These are phyloP conservation scores for Psophocarpus tetragonolobus DNA, from an alignment of 306 rosid genomes.

Conservation along the genomic window DNA sequence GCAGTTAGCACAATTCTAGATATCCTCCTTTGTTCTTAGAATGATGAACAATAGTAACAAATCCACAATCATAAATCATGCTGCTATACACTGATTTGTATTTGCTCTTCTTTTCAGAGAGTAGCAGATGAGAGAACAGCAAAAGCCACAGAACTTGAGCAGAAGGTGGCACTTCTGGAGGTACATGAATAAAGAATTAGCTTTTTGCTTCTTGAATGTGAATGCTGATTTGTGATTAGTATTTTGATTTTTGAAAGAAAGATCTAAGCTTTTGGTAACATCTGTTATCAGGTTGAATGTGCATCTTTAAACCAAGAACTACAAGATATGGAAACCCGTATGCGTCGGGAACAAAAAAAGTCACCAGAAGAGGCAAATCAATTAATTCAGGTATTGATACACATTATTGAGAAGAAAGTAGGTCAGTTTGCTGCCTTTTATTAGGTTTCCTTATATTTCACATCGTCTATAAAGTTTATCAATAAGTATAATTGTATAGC, in stretches of 20 bases:
- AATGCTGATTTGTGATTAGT: not conserved
- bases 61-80: not conserved
- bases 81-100: slow-evolving; percentile 28
- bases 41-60: not conserved
- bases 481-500: not conserved
- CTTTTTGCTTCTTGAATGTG: not conserved
- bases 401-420: slow-evolving; percentile 1
- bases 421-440: not conserved
- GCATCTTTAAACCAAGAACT: slow-evolving; percentile 92
- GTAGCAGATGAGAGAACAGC: slow-evolving; percentile 90
- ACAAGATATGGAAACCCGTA: slow-evolving; percentile 90
- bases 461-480: not conserved
- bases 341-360: slow-evolving; percentile 90
- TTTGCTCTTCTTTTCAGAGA: slow-evolving; percentile 55
- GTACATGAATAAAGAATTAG: slow-evolving; percentile 43
- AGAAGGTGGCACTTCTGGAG: slow-evolving; percentile 95
- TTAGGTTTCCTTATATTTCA: slow-evolving; percentile 9
- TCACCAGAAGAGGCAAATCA: slow-evolving; percentile 91
- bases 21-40: too few relatives aligned
- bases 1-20: too few relatives aligned
- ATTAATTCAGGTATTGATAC: slow-evolving; percentile 72
- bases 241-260: slow-evolving; percentile 1
- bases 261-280: slow-evolving; percentile 18
- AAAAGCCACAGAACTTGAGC: slow-evolving; percentile 94
- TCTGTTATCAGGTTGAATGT: slow-evolving; percentile 79